Evolutionary conservation across 768 basidiomycete species (phyloP).

Genomic region (Kwoniella dejecticola): DNA sequence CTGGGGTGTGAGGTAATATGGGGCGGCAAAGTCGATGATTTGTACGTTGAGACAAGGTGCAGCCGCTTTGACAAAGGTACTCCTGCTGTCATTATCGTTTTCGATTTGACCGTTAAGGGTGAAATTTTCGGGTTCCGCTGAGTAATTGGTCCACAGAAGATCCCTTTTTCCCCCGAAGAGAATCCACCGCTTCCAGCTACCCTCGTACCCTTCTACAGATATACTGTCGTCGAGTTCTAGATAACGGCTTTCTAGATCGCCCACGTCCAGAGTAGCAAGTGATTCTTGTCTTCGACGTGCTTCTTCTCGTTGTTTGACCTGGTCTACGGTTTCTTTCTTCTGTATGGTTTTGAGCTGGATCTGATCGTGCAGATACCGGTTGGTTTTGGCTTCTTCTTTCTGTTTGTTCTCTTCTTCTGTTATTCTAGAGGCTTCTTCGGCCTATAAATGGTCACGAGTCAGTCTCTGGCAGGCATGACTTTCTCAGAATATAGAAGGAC

Average conservation of each 20-base stretch:
- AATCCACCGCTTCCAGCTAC: conserved; percentile 33
- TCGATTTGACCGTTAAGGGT: not conserved
- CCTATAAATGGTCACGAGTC: conserved; percentile 19
- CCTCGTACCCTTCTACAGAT: conserved; percentile 36
- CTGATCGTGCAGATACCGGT: conserved; percentile 36
- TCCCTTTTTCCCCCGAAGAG: conserved; percentile 45
- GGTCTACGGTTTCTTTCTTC: conserved; percentile 30
- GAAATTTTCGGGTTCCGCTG: conserved; percentile 38
- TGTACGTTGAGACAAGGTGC: conserved; percentile 36
- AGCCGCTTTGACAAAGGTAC: conserved; percentile 30
- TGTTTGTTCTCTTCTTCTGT: conserved; percentile 26
- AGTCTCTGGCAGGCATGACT: not conserved
- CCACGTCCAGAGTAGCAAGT: conserved; percentile 35
- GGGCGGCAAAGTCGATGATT: conserved; percentile 46
- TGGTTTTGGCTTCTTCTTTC: conserved; percentile 35
- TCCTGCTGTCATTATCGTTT: conserved; percentile 8
- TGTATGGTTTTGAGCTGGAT: conserved; percentile 40
- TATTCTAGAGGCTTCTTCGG: conserved; percentile 30
- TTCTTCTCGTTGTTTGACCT: conserved; percentile 32
- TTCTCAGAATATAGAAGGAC: not conserved
- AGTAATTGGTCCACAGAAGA: conserved; percentile 45
- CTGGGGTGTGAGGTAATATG: conserved; percentile 44
- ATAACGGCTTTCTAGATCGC: conserved; percentile 39
- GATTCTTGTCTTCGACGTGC: conserved; percentile 29
- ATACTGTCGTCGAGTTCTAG: conserved; percentile 36